These are phyloP conservation scores for Claviceps sp. DNA, from an alignment of 2,329 filamentous ascomycete genomes.

Conservation along the genomic window DNA sequence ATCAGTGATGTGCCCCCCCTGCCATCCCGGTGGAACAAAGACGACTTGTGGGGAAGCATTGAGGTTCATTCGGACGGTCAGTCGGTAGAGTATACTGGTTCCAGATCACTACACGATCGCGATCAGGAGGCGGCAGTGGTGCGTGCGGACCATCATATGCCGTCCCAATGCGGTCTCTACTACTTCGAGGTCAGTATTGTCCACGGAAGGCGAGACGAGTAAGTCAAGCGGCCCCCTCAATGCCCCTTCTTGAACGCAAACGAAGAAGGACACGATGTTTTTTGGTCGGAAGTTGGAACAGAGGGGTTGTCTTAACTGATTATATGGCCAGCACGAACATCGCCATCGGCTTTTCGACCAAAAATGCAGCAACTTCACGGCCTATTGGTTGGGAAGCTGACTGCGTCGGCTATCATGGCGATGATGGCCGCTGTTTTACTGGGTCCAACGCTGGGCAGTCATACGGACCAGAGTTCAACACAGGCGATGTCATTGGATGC, in stretches of 20 bases:
- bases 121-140: constrained; percentile 70
- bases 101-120: constrained; percentile 33
- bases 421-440: constrained; percentile 50
- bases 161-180: constrained; percentile 80
- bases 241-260: not conserved
- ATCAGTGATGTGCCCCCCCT: constrained; percentile 50
- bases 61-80: constrained; percentile 63
- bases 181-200: constrained; percentile 66
- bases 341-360: constrained; percentile 47
- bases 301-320: constrained; percentile 3
- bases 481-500: constrained; percentile 48
- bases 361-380: constrained; percentile 37
- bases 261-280: too few relatives aligned
- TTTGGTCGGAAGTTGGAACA: too few relatives aligned
- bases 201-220: constrained; percentile 41
- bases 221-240: constrained; percentile 19
- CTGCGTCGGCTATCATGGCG: constrained; percentile 57
- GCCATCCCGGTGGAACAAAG: constrained; percentile 70
- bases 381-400: constrained; percentile 55
- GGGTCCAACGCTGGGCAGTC: constrained; percentile 41
- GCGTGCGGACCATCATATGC: constrained; percentile 75
- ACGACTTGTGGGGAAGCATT: constrained; percentile 59
- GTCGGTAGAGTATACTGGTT: constrained; percentile 49
- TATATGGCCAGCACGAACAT: constrained; percentile 38
- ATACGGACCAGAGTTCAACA: constrained; percentile 43